Percentiles rank a stretch among this genome's conserved stretches.
Conservation (phyloP, 768 basidiomycete genomes). For the Rubroboletus satanas region DNA sequence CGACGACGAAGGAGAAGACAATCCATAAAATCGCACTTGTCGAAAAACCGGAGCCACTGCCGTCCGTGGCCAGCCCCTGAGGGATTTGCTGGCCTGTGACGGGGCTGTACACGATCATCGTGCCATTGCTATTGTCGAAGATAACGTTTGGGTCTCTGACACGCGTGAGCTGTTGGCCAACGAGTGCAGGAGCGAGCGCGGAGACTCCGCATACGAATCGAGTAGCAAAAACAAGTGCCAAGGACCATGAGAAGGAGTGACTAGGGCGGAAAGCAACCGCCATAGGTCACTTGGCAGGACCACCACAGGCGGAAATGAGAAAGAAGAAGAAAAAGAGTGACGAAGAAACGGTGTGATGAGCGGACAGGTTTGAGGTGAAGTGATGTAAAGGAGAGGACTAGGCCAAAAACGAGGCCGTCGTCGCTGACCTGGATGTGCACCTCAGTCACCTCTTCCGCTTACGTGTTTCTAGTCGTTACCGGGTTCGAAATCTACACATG, state of each 20-base stretch:
- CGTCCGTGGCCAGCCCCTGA: slow-evolving; percentile 58
- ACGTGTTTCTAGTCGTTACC: not conserved
- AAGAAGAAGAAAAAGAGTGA: slow-evolving; percentile 14
- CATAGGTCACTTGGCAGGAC: slow-evolving; percentile 23
- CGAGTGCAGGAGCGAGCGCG: slow-evolving; percentile 2
- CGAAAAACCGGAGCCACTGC: slow-evolving; percentile 48
- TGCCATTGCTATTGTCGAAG: slow-evolving; percentile 31
- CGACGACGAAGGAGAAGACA: slow-evolving; percentile 46
- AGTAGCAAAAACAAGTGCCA: slow-evolving; percentile 16
- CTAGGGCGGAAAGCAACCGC: slow-evolving; percentile 19
- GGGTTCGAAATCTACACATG: not conserved
- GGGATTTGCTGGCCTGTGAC: slow-evolving; percentile 40
- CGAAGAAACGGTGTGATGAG: slow-evolving; percentile 8
- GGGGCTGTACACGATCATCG: slow-evolving; percentile 43
- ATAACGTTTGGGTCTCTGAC: slow-evolving; percentile 31
- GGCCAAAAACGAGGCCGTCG: not conserved
- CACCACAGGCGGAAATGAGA: slow-evolving; percentile 6
- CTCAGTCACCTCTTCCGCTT: not conserved
- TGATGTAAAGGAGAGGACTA: slow-evolving; percentile 8
- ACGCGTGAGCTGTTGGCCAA: slow-evolving; percentile 19
- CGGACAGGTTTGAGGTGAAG: slow-evolving; percentile 3
- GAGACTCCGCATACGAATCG: slow-evolving; percentile 5
- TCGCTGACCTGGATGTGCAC: not conserved
- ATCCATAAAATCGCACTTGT: slow-evolving; percentile 57
- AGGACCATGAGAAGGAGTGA: slow-evolving; percentile 15